Evolutionary conservation across 2,329 filamentous ascomycete species (phyloP).

Genomic region (Ascochyta fabae): DNA sequence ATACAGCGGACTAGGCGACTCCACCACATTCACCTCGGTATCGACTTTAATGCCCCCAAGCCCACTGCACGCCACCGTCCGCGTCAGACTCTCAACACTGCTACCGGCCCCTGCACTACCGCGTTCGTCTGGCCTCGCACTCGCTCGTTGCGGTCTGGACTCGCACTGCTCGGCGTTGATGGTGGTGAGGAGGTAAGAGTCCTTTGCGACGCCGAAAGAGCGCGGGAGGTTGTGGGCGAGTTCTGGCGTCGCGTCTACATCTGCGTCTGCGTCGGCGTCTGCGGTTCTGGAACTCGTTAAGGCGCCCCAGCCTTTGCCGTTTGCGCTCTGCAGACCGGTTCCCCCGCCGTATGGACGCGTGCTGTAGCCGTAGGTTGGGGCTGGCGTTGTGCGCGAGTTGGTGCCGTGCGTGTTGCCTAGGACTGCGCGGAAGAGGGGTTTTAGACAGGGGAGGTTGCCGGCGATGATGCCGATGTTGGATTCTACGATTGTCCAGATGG

Average conservation of each 20-base stretch:
- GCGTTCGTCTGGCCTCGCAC: too few species aligned
- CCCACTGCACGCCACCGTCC: neutral
- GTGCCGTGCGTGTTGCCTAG: constrained; percentile 43
- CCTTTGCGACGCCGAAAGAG: neutral
- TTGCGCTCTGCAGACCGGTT: constrained; percentile 16
- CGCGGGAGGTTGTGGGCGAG: neutral
- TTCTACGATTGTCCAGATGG: constrained; percentile 56
- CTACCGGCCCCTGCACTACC: too few species aligned
- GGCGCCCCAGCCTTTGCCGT: constrained; percentile 15
- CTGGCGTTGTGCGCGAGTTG: constrained; percentile 22
- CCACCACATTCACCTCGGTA: constrained; percentile 14
- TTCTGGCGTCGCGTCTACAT: too few species aligned
- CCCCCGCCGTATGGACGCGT: constrained; percentile 24
- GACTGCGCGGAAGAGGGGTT: constrained; percentile 50
- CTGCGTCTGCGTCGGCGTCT: neutral
- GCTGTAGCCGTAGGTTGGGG: constrained; percentile 15
- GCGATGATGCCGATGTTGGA: constrained; percentile 54
- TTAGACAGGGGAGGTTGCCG: constrained; percentile 52
- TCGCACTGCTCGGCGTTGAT: constrained; percentile 16
- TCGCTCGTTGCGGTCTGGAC: too few species aligned
- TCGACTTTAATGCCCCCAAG: constrained; percentile 10
- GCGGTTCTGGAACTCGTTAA: constrained; percentile 8
- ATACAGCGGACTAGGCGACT: neutral
- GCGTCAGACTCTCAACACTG: neutral
- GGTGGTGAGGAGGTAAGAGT: constrained; percentile 17